Evolutionary conservation across 345 rosid species (phyloP).

Genomic region (Dovyalis caffra): DNA sequence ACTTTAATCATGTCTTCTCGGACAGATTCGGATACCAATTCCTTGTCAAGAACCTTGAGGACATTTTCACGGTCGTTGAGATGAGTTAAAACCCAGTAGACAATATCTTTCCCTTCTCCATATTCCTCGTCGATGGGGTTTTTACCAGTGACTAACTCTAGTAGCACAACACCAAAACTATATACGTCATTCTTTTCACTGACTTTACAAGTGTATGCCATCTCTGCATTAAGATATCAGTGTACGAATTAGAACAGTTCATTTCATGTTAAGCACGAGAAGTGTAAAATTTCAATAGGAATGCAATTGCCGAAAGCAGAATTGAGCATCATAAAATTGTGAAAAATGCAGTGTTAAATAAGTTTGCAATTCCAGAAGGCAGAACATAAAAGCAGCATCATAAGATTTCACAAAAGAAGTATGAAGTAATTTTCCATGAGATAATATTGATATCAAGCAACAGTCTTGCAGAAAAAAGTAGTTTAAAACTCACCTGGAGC

Average conservation of each 20-base stretch:
- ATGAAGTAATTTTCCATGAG: not conserved
- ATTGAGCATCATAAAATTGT: not conserved
- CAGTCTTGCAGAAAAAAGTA: not conserved
- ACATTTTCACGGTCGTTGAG: constrained; percentile 48
- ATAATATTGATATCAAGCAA: not conserved
- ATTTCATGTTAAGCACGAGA: not conserved
- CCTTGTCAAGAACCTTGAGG: constrained; percentile 49
- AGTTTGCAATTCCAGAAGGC: not conserved
- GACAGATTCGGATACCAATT: constrained; percentile 35
- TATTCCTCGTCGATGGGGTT: constrained; percentile 64
- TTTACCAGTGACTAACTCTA: constrained; percentile 60
- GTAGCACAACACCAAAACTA: constrained; percentile 84
- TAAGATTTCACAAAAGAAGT: not conserved
- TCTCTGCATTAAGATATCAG: constrained; percentile 46
- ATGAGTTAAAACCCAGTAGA: constrained; percentile 62
- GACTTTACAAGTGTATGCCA: constrained; percentile 68
- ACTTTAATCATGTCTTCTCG: constrained; percentile 66
- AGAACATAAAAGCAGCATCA: not conserved
- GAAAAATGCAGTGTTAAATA: not conserved
- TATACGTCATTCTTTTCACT: constrained; percentile 81
- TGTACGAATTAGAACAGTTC: not conserved
- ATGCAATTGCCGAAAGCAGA: not conserved
- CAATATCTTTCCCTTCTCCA: constrained; percentile 80
- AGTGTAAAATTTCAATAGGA: not conserved
- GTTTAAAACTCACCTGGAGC: constrained; percentile 70